Conservation (phyloP, 1,284 basidiomycete species). For the Naganishia sp. region DNA sequence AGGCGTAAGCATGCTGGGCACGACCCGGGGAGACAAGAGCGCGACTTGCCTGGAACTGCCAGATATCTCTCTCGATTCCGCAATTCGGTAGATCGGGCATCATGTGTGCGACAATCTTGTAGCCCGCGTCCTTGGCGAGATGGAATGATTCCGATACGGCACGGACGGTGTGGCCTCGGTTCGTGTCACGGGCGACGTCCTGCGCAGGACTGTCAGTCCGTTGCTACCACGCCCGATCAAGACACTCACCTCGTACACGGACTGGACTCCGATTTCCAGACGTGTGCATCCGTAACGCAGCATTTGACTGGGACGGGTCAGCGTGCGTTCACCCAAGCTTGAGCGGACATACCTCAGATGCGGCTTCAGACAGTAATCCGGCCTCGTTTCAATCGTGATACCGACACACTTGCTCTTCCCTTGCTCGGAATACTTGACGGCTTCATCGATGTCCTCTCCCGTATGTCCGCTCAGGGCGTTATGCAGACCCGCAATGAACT, state of each 20-base stretch:
- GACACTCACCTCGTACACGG: slow-evolving; percentile 74
- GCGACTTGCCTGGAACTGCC: slow-evolving; percentile 76
- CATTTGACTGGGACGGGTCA: slow-evolving; percentile 74
- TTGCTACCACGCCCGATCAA: neutral
- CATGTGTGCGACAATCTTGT: slow-evolving; percentile 99
- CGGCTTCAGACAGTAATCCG: slow-evolving; percentile 96
- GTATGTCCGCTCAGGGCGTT: slow-evolving; percentile 96
- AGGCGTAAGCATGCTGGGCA: neutral
- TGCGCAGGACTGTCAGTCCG: slow-evolving; percentile 11
- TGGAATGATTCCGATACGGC: slow-evolving; percentile 98
- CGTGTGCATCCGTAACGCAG: slow-evolving; percentile 97
- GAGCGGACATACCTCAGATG: slow-evolving; percentile 70
- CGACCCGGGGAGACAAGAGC: neutral
- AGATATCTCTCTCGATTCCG: slow-evolving; percentile 93
- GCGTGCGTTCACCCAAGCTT: neutral
- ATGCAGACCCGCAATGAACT: slow-evolving; percentile 94
- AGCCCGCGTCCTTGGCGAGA: slow-evolving; percentile 96
- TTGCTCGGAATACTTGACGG: slow-evolving; percentile 95
- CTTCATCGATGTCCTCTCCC: slow-evolving; percentile 90
- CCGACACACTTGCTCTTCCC: slow-evolving; percentile 98
- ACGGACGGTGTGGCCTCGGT: slow-evolving; percentile 95
- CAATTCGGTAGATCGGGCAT: slow-evolving; percentile 98
- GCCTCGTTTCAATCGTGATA: slow-evolving; percentile 98
- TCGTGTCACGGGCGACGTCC: slow-evolving; percentile 97
- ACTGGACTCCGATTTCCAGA: slow-evolving; percentile 97